These are phyloP conservation scores for Leccinum laetum DNA, from an alignment of 1,284 basidiomycete genomes.

Conservation along the genomic window DNA sequence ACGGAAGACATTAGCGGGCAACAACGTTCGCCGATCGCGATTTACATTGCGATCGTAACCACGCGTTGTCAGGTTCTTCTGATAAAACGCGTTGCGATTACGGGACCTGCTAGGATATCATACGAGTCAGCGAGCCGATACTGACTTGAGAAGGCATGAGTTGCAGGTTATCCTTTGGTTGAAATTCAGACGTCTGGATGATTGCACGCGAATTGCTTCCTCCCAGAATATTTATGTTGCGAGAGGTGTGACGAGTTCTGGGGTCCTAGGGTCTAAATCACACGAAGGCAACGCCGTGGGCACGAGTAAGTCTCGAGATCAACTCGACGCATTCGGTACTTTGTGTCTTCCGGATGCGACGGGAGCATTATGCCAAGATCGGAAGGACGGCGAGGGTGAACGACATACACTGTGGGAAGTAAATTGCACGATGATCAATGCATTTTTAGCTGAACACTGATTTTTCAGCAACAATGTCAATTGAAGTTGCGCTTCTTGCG, in stretches of 20 bases:
- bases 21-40: constrained; percentile 65
- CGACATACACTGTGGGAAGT: too few species aligned
- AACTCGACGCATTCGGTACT: background rate
- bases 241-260: constrained; percentile 26
- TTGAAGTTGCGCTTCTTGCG: constrained; percentile 85
- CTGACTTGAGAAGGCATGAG: constrained; percentile 50
- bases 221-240: constrained; percentile 19
- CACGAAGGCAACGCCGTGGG: background rate
- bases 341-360: background rate
- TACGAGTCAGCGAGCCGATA: background rate
- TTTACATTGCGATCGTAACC: constrained; percentile 65
- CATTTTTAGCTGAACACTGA: too few species aligned
- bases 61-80: constrained; percentile 64
- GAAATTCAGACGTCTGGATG: background rate
- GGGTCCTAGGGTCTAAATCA: background rate
- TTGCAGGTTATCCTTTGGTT: constrained; percentile 65
- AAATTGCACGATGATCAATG: too few species aligned
- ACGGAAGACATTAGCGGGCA: constrained; percentile 49
- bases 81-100: constrained; percentile 53
- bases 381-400: too few species aligned
- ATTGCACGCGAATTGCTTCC: constrained; percentile 28
- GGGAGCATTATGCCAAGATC: too few species aligned
- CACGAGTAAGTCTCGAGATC: background rate
- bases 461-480: too few species aligned
- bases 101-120: constrained; percentile 50